Base-by-base conservation (phyloP, 129 eudicot genomes). In the Lonicera japonica region DNA sequence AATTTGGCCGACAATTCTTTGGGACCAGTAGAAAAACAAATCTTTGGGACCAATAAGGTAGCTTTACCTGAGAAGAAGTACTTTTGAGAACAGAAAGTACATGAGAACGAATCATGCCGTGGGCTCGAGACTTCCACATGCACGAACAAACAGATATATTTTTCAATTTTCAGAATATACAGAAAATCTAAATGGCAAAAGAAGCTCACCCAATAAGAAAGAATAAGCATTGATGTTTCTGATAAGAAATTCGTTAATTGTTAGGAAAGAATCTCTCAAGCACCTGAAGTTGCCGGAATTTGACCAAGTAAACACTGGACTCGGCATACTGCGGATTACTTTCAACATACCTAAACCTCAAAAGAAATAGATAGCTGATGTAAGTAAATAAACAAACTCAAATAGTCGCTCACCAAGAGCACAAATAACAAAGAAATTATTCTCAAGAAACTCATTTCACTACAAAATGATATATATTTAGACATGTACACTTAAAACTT, bases 311-410 rank as follows among this genome's bases (percentile, higher is more conserved):
- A 66, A 92, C 90, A 70, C 75, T 77, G 76, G 96, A 92, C 77
- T 92, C 99, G 0, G 99, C 99, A 75, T 87, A 92, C 73, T 92
- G 99, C n/a, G 99, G 96, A 78, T 92, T 92, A 63, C 84, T 92
- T 75, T 92, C 96, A 67, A 92, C 96, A 85, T 92, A 84, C 78
- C 91, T 84, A 56, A 19, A 73, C 46, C 40, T 56, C 48, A 66
- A 25, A 47, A 38, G 56, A 59, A 29, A 55, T 1, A 20, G 19
- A 54, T 39, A 47, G 23, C 46, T 65, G 38, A 60, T n/a, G 46
- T 41, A 75, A 72, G 72, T 61, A n/a, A 38, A 48, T 41, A 59
- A 9, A 15, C 56, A 69, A 40, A 29, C 2, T 29, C 4, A 29
- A 4, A 40, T 43, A 18, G 17, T 29, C 6, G 36, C 2, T 15